Evolutionary conservation across 345 rosid species (phyloP).

Genomic region (Euphorbia tirucalli): DNA sequence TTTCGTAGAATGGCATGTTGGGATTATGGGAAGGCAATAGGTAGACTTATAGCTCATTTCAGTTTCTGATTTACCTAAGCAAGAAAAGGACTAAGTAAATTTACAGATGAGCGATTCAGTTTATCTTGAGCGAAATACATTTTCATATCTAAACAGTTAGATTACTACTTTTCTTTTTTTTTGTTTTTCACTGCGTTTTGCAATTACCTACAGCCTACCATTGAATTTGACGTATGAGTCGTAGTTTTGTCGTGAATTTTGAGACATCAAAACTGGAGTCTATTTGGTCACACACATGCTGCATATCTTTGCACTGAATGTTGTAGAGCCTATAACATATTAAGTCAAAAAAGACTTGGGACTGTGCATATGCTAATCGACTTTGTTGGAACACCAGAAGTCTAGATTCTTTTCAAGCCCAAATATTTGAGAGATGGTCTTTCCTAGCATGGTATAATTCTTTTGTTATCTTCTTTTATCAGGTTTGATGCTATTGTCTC

Average conservation of each 20-base stretch:
- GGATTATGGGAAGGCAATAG: background rate
- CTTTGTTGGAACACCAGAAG: background rate
- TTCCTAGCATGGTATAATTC: background rate
- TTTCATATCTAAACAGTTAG: too few species aligned
- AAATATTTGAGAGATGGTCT: background rate
- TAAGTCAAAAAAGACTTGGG: background rate
- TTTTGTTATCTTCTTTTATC: conserved; percentile 24
- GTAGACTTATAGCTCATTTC: too few species aligned
- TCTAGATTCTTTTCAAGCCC: background rate
- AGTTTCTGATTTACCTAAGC: too few species aligned
- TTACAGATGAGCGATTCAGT: too few species aligned
- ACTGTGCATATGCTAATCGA: background rate
- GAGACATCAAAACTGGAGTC: background rate
- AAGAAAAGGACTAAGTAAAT: too few species aligned
- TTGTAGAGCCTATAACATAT: background rate
- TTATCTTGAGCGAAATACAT: too few species aligned
- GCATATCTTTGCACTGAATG: background rate
- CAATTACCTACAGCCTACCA: too few species aligned
- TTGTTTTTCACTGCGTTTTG: too few species aligned
- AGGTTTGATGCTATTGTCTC: conserved; percentile 98
- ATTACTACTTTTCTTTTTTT: too few species aligned
- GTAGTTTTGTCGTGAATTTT: background rate
- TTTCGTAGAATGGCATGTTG: background rate
- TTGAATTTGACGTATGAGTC: too few species aligned
- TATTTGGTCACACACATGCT: background rate